Evolutionary conservation across 345 rosid genomes (phyloP).

Genomic region (Euphorbia lathyris): DNA sequence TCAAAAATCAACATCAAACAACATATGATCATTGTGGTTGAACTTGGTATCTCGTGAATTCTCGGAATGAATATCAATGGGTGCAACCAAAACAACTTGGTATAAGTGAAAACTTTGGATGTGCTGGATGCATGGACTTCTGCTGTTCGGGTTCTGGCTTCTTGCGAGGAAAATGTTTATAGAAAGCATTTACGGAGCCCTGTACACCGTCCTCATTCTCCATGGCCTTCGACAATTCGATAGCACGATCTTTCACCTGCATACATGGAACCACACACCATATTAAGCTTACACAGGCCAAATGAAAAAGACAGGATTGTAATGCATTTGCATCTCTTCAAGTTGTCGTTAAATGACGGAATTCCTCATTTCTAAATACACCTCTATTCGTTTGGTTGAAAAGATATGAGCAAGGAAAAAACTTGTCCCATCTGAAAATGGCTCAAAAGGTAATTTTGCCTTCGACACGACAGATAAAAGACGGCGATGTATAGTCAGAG

Average conservation of each 20-base stretch:
- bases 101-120: conserved; percentile 20
- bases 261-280: background rate
- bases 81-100: conserved; percentile 34
- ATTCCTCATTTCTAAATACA: background rate
- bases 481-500: background rate
- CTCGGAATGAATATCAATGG: background rate
- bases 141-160: background rate
- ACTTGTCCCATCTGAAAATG: too few relatives aligned
- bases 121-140: conserved; percentile 8
- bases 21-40: background rate
- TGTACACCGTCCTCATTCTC: conserved; percentile 50
- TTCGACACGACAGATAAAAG: background rate
- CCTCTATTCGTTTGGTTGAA: too few relatives aligned
- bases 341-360: background rate
- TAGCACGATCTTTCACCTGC: conserved; percentile 49
- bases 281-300: background rate
- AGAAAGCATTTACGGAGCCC: conserved; percentile 56
- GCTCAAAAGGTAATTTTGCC: too few relatives aligned
- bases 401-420: too few relatives aligned
- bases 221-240: conserved; percentile 43
- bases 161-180: conserved; percentile 38
- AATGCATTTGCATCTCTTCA: background rate
- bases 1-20: background rate
- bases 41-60: background rate
- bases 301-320: background rate